Evolutionary conservation across 2,329 filamentous ascomycete genomes (phyloP).

Genomic region (Xylaria arbuscula): DNA sequence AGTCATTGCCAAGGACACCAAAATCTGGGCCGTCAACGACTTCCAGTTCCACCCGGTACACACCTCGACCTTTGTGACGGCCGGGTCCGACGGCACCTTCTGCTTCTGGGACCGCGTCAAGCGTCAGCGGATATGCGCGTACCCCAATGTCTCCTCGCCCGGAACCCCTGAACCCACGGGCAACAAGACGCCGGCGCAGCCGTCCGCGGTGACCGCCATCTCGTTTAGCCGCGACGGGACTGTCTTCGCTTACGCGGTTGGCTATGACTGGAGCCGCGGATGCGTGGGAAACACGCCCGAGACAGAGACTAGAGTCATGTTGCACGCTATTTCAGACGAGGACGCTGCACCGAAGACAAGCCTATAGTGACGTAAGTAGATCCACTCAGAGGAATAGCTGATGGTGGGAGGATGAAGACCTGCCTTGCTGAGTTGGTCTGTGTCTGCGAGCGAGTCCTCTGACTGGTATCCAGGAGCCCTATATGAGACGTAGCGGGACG

Average conservation of each 20-base stretch:
- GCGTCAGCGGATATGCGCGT: conserved; percentile 52
- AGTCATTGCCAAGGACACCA: conserved; percentile 27
- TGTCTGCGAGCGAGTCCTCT: no score
- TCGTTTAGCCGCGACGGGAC: conserved; percentile 71
- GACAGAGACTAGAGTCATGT: conserved; percentile 45
- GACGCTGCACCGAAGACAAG: conserved; percentile 31
- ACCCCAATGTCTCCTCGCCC: not conserved
- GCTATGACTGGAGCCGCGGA: conserved; percentile 80
- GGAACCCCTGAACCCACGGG: not conserved
- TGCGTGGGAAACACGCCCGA: conserved; percentile 53
- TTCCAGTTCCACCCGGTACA: conserved; percentile 48
- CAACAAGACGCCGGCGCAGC: conserved; percentile 47
- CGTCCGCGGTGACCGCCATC: conserved; percentile 67
- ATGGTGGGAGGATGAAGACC: not conserved
- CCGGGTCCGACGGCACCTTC: conserved; percentile 52
- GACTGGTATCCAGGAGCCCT: no score
- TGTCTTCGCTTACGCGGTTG: conserved; percentile 69
- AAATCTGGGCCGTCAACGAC: conserved; percentile 51
- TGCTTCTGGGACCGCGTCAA: conserved; percentile 68
- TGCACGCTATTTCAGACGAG: conserved; percentile 45
- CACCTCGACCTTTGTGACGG: conserved; percentile 46
- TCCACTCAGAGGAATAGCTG: not conserved
- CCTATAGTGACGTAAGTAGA: not conserved
- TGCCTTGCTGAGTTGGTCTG: no score
- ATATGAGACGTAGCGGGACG: not conserved